Conservation (phyloP, 2,329 filamentous ascomycete species). For the Aspergillus sp. region DNA sequence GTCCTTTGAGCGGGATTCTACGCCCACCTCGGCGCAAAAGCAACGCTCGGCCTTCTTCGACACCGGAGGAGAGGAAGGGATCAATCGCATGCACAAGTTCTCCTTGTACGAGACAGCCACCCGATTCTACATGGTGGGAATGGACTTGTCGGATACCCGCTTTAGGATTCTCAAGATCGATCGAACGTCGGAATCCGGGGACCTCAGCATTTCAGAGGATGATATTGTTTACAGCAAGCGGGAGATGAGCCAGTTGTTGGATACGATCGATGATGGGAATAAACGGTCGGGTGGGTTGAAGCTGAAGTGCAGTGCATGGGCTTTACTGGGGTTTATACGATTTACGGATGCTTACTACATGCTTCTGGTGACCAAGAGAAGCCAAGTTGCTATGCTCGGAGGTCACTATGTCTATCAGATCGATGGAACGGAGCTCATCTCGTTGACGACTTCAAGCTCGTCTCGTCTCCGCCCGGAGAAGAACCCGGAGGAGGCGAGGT, state of each 20-base stretch:
- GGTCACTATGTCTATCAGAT: conserved; percentile 96
- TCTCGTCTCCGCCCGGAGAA: conserved; percentile 74
- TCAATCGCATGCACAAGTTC: conserved; percentile 84
- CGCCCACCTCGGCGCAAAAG: conserved; percentile 40
- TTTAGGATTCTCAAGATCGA: conserved; percentile 96
- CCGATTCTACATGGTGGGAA: conserved; percentile 90
- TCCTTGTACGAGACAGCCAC: conserved; percentile 95
- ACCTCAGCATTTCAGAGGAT: conserved; percentile 85
- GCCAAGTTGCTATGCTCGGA: conserved; percentile 92
- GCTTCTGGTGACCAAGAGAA: conserved; percentile 93
- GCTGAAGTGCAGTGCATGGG: conserved; percentile 88
- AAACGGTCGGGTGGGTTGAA: conserved; percentile 86
- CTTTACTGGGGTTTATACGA: conserved; percentile 87
- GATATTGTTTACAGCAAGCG: conserved; percentile 90
- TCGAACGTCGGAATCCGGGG: conserved; percentile 75
- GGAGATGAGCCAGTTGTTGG: conserved; percentile 90
- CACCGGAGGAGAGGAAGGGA: conserved; percentile 47
- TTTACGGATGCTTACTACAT: conserved; percentile 98
- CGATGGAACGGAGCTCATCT: conserved; percentile 88
- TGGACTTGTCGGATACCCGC: conserved; percentile 82
- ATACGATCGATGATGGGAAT: conserved; percentile 94
- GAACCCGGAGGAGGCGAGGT: conserved; percentile 86
- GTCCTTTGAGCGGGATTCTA: conserved; percentile 47
- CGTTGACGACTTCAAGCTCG: conserved; percentile 70
- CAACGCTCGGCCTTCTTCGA: conserved; percentile 38